Evolutionary conservation across 2,329 filamentous ascomycete species (phyloP), one percentile per base, ranked within the genome.

Genomic region (Teratosphaeria viscida): DNA sequence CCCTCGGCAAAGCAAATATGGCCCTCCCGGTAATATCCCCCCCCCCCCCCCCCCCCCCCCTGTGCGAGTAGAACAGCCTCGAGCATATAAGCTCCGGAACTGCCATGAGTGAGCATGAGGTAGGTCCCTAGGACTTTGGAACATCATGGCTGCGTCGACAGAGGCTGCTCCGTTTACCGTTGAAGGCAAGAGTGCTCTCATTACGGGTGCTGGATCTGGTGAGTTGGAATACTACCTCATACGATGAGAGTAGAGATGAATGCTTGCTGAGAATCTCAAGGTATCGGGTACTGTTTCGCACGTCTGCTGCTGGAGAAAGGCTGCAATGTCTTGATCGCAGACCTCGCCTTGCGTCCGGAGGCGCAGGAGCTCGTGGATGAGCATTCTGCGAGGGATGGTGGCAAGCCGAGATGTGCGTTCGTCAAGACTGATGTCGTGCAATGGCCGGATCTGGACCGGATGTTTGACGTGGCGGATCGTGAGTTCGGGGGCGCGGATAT

Each of bases 281-380:
- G 78, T 16, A 80, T 80, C 63, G 78, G 77, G 64, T 72, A 74
- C 62, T 72, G 65, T 63, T 80, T 81, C 64, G 74, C 78, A 12
- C 66, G 70, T 19, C 68, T 79, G 1, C 74, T 81, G 14, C 74
- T 80, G 23, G 68, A 71, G 0, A 66, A 67, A 11, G 73, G 74
- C 61, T 80, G 77, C 71, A 78, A 75, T 59, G 78, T 80, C 53
- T 67, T 81, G 49, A 70, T 81, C 55, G 78, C 77, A 19, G 78
- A 81, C 61, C 68, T 81, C 3, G 62, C 72, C 19, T 72, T 81
- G 0, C 74, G 78, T 1, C 76, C 77, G 0, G 78, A 81, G 68
- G 78, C 78, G 2, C 68, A 76, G 59, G 63, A 70, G n/a, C 66
- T 80, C 2, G 56, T 78, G 8, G 65, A 75, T 23, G 56, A 72